phyloP scores from a whole-genome alignment of 805 yeast species.

The Spathaspora sp. region DNA sequence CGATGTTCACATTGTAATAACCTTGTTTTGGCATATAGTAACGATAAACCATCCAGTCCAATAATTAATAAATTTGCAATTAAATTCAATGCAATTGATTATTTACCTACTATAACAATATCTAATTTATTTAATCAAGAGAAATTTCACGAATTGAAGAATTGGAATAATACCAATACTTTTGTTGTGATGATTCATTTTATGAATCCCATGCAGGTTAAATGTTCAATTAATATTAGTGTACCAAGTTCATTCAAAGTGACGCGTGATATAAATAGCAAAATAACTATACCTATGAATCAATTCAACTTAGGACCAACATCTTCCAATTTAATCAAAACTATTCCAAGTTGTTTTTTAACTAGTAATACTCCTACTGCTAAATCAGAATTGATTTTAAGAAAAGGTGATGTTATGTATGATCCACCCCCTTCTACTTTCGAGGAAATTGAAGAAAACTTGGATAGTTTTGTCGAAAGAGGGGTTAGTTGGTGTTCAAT shows the following conservation, averaged over 20 bases:
- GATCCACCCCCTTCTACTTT: constrained; percentile 7
- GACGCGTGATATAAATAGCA: background rate
- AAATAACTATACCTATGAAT: constrained; percentile 22
- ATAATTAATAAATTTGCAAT: constrained; percentile 21
- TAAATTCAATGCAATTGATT: constrained; percentile 32
- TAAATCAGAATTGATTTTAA: constrained; percentile 23
- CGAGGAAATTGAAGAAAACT: constrained; percentile 10
- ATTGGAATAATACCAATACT: constrained; percentile 4
- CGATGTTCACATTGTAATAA: constrained; percentile 29
- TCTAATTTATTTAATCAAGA: constrained; percentile 10
- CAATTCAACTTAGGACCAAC: constrained; percentile 17
- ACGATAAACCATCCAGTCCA: constrained; percentile 18
- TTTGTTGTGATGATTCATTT: constrained; percentile 26
- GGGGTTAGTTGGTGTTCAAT: constrained; percentile 34
- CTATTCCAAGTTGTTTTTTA: constrained; percentile 32
- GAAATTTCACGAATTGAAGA: background rate
- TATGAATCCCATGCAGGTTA: constrained; percentile 25
- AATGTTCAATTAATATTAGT: constrained; percentile 9
- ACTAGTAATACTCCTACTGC: constrained; percentile 25
- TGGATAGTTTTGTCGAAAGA: constrained; percentile 16
- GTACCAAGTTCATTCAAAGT: constrained; percentile 1
- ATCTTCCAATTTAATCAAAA: constrained; percentile 20
- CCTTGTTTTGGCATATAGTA: constrained; percentile 20
- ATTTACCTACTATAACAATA: constrained; percentile 24
- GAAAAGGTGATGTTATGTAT: constrained; percentile 8